phyloP scores from a whole-genome alignment of 1,284 basidiomycete species.

The Amylostereum areolatum region DNA sequence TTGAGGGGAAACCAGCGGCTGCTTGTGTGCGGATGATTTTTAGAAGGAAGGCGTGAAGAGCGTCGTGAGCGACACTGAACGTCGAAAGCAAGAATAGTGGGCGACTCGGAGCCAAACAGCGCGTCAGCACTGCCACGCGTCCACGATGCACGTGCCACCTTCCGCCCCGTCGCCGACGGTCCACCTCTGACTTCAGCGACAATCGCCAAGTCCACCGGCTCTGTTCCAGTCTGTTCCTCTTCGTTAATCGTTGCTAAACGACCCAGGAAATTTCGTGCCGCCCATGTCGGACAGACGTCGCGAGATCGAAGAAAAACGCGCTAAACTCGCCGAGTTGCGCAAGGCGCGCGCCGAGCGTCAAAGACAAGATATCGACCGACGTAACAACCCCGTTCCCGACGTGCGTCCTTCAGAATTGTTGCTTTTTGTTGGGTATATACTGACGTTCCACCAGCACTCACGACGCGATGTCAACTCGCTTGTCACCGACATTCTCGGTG shows the following conservation, averaged over 20 bases:
- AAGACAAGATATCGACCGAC: constrained; percentile 50
- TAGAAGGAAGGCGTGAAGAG: background rate
- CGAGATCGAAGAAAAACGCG: constrained; percentile 90
- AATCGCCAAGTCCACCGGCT: too few relatives aligned
- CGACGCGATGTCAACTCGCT: constrained; percentile 13
- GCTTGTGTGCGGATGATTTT: constrained; percentile 1
- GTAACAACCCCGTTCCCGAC: constrained; percentile 38
- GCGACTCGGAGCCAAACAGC: constrained; percentile 14
- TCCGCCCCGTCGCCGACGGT: too few relatives aligned
- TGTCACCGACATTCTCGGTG: constrained; percentile 9
- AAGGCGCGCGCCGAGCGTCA: constrained; percentile 68
- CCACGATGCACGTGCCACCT: constrained; percentile 10
- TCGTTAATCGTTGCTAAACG: too few relatives aligned
- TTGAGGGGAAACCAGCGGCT: too few relatives aligned
- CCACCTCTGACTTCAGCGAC: too few relatives aligned
- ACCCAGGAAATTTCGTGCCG: too few relatives aligned
- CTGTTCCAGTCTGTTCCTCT: too few relatives aligned
- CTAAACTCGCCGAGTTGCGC: constrained; percentile 81
- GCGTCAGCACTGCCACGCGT: constrained; percentile 18
- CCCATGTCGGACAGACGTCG: constrained; percentile 44
- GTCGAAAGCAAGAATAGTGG: background rate
- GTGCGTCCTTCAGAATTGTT: background rate
- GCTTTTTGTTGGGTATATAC: background rate
- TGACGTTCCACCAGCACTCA: constrained; percentile 1
- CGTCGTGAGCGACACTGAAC: too few relatives aligned